Conservation (phyloP, 192 early-diverging fungal genomes). For the Backusella morwellensis region DNA sequence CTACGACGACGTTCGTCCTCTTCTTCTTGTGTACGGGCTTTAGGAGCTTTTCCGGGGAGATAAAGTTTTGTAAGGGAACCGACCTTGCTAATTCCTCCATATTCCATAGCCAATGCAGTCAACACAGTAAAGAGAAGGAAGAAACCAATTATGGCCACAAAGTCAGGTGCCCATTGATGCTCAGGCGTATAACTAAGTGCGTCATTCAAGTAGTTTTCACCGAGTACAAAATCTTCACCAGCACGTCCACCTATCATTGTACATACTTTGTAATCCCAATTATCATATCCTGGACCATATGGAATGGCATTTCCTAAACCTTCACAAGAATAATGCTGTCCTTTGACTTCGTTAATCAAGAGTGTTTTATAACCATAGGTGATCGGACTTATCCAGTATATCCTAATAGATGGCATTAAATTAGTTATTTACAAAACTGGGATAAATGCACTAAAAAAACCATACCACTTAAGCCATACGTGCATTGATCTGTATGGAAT, state of each 20-base stretch:
- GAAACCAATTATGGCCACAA: conserved; percentile 55
- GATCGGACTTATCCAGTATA: conserved; percentile 69
- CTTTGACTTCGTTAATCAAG: conserved; percentile 66
- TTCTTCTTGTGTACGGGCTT: conserved; percentile 21
- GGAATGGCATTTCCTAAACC: conserved; percentile 29
- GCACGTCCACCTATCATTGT: conserved; percentile 60
- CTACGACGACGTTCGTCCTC: conserved; percentile 31
- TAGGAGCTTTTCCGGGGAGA: conserved; percentile 36
- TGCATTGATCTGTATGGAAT: conserved; percentile 61
- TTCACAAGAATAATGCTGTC: conserved; percentile 33
- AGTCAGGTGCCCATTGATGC: conserved; percentile 54
- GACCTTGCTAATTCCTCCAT: conserved; percentile 32
- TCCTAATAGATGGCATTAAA: conserved; percentile 1
- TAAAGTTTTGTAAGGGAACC: conserved; percentile 48
- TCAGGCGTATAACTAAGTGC: conserved; percentile 55
- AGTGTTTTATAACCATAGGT: conserved; percentile 66
- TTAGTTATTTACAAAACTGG: neutral
- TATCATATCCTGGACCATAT: conserved; percentile 33
- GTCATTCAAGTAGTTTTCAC: conserved; percentile 57
- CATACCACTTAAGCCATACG: conserved; percentile 58
- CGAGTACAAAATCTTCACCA: conserved; percentile 52
- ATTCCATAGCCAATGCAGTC: conserved; percentile 54
- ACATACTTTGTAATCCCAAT: conserved; percentile 48
- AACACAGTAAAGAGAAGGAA: conserved; percentile 42
- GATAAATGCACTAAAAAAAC: neutral